Evolutionary conservation across 2,329 filamentous ascomycete species (phyloP).

Genomic region (Ramularia collo-cygni): DNA sequence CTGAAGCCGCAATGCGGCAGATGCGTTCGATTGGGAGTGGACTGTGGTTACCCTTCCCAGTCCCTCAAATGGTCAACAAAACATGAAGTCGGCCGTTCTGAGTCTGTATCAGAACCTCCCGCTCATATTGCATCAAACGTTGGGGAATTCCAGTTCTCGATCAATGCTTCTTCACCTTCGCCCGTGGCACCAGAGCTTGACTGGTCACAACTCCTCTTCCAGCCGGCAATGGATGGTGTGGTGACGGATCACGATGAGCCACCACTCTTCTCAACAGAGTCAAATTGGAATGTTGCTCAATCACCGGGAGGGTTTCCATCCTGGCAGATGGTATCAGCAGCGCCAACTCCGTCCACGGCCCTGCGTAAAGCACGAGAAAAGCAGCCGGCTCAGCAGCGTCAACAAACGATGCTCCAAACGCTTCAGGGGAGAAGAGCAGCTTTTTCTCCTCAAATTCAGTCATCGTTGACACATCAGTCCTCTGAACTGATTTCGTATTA

Average conservation of each 20-base stretch:
- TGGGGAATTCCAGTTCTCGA: background rate
- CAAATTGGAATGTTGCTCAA: background rate
- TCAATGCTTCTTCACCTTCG: background rate
- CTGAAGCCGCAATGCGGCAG: slow-evolving; percentile 5
- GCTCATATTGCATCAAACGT: no score
- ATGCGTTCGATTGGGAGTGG: slow-evolving; percentile 7
- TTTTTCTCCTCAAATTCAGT: slow-evolving; percentile 6
- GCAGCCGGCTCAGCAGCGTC: background rate
- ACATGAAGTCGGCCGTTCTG: slow-evolving; percentile 5
- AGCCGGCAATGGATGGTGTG: background rate
- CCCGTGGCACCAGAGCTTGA: background rate
- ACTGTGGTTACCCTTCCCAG: slow-evolving; percentile 6
- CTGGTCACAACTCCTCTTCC: background rate
- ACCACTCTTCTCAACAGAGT: background rate
- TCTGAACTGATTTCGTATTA: slow-evolving; percentile 17
- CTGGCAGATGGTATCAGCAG: background rate
- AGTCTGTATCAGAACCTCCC: no score
- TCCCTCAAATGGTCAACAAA: slow-evolving; percentile 11
- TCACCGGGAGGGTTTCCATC: background rate
- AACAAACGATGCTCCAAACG: slow-evolving; percentile 12
- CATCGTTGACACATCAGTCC: slow-evolving; percentile 12
- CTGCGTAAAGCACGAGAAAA: background rate
- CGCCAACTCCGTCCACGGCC: background rate
- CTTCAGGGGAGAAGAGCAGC: slow-evolving; percentile 7
- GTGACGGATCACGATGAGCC: background rate